Percentiles rank a stretch among this genome's conserved stretches.
Conservation (phyloP, 352 stramenopile species). For the Phytophthora multivora region DNA sequence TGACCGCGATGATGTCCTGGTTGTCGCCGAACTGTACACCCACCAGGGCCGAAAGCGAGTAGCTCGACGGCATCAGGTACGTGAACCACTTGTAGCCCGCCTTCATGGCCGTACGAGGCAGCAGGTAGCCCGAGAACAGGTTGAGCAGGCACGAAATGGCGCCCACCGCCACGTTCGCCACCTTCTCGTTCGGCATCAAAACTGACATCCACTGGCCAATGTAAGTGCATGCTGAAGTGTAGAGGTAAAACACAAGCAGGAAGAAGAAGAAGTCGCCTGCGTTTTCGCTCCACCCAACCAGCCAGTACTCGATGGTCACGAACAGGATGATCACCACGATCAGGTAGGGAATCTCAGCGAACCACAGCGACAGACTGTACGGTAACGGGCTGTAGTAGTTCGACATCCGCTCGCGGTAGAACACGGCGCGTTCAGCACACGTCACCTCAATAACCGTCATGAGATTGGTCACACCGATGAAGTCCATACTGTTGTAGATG, state of each 20-base stretch:
- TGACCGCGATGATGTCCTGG: constrained; percentile 24
- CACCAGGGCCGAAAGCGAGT: constrained; percentile 47
- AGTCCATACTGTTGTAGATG: constrained; percentile 75
- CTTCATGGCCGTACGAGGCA: constrained; percentile 51
- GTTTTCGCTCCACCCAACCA: constrained; percentile 47
- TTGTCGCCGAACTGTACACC: constrained; percentile 42
- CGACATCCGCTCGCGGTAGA: constrained; percentile 71
- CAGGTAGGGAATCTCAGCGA: constrained; percentile 65
- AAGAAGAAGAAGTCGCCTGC: constrained; percentile 44
- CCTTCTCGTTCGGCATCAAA: constrained; percentile 72
- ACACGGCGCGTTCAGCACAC: constrained; percentile 61
- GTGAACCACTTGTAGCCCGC: constrained; percentile 62
- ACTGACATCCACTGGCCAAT: constrained; percentile 73
- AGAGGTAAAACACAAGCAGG: constrained; percentile 50
- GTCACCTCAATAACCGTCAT: constrained; percentile 72
- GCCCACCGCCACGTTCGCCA: constrained; percentile 71
- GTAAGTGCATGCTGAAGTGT: constrained; percentile 65
- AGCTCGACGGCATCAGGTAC: constrained; percentile 66
- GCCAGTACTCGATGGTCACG: constrained; percentile 62
- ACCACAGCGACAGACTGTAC: constrained; percentile 66
- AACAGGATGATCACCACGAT: constrained; percentile 49
- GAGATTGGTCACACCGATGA: constrained; percentile 66
- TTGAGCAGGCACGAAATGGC: constrained; percentile 67
- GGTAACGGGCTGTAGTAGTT: constrained; percentile 70
- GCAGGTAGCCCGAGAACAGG: constrained; percentile 59